Evolutionary conservation across 371 early-diverging fungal species (phyloP), one percentile per base, ranked within the genome.

Genomic region (Rhizopus sp.): DNA sequence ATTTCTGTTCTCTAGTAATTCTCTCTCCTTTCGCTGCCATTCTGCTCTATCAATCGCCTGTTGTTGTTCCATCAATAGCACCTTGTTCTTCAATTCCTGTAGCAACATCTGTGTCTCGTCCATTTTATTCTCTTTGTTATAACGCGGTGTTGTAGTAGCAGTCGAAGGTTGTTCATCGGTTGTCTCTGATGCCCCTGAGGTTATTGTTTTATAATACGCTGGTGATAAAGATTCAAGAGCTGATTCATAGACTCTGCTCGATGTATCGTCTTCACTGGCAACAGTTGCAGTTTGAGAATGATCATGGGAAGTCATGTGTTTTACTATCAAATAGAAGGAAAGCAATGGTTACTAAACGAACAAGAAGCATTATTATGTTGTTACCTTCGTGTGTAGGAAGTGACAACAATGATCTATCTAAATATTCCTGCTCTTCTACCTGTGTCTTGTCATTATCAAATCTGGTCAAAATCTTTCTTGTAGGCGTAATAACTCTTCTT

Each of bases 371-470:
- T 7, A 47, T 12, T 47, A 29, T 48, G 13, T 38, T 48, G 33
- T 44, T 42, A 8, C n/a, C n/a, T 35, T 29, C 39, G 29, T 4
- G 8, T 55, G 46, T 13, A 5, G 35, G 16, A 49, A 30, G 15
- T 32, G 23, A 9, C 29, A 53, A 41, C 29, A 35, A n/a, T n/a
- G 33, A 13, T 9, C 37, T 38, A 5, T 34, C 44, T 23, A 23
- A 23, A 23, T 23, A 23, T 23, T 44, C 50, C 7, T 53, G 44
- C 1, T 59, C 64, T 16, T 63, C 64, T 2, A 63, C 59, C 16
- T 54, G 50, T 0, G 64, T 63, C 16, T 63, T 63, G 16, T 63
- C 64, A 34, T 50, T 9, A 16, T 54, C 59, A 39, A 50, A 63
- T 32, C 55, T 17, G 15, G 40, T 40, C 0, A 63, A 16, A 40